phyloP scores from a whole-genome alignment of 2,329 filamentous ascomycete species.

The Clonostachys solani region DNA sequence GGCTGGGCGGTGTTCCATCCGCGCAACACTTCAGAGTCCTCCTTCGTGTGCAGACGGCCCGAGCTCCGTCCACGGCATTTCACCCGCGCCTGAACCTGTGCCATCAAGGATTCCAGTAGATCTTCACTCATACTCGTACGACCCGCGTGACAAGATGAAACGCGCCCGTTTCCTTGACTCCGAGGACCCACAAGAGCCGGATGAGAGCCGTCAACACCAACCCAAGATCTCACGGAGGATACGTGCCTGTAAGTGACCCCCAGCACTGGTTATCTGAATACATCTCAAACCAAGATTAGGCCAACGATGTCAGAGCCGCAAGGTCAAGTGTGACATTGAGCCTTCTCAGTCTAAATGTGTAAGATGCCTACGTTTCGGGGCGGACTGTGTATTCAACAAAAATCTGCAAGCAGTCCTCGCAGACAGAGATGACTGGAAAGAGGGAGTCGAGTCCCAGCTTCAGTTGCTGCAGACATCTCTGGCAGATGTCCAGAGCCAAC shows the following conservation, averaged over 20 bases:
- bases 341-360: slow-evolving; percentile 37
- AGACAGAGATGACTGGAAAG: slow-evolving; percentile 42
- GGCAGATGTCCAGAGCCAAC: slow-evolving; percentile 13
- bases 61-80: too few relatives aligned
- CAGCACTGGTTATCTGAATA: neutral
- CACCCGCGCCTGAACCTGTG: too few relatives aligned
- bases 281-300: slow-evolving; percentile 8
- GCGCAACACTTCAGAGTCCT: too few relatives aligned
- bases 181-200: neutral
- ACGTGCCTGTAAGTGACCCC: slow-evolving; percentile 17
- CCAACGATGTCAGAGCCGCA: slow-evolving; percentile 45
- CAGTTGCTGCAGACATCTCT: slow-evolving; percentile 15
- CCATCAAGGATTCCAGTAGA: too few relatives aligned
- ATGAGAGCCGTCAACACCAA: slow-evolving; percentile 5
- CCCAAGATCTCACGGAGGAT: slow-evolving; percentile 24
- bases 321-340: slow-evolving; percentile 49
- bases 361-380: slow-evolving; percentile 41
- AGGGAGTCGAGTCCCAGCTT: slow-evolving; percentile 17
- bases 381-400: slow-evolving; percentile 49
- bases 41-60: too few relatives aligned
- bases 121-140: too few relatives aligned
- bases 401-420: slow-evolving; percentile 51
- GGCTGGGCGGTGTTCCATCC: too few relatives aligned
- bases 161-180: too few relatives aligned
- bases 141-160: too few relatives aligned